Conservation (phyloP, 257 asterid genomes). For the Solanum tarapatanum region DNA sequence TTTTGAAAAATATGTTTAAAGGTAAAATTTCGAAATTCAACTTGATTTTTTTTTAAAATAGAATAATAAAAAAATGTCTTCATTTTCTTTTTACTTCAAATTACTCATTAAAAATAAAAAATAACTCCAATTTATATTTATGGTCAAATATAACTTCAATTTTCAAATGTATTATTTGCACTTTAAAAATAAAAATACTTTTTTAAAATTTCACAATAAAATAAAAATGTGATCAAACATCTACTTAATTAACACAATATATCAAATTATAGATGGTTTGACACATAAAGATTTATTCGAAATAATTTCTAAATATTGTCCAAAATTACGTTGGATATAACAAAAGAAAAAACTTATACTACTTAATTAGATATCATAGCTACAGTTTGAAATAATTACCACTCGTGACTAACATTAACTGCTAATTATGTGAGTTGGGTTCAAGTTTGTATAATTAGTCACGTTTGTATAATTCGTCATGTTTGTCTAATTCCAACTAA, state of each 20-base stretch:
- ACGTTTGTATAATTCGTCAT: no score
- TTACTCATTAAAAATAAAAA: no score
- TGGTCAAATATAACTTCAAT: not conserved
- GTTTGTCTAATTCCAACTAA: not conserved
- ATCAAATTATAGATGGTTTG: not conserved
- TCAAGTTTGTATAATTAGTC: no score
- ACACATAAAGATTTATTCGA: not conserved
- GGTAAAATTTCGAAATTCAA: not conserved
- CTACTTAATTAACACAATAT: no score
- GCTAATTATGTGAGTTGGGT: not conserved
- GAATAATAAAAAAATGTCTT: no score
- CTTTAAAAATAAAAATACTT: no score
- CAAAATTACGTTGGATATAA: not conserved
- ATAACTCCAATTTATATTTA: not conserved
- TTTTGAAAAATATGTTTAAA: not conserved
- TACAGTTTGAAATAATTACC: not conserved
- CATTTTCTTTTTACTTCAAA: not conserved
- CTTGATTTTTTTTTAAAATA: no score
- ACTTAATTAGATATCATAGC: not conserved
- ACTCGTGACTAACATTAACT: not conserved
- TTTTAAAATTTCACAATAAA: no score
- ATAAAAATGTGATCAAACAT: not conserved
- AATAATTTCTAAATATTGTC: no score
- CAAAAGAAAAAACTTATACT: not conserved
- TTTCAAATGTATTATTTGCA: no score